Evolutionary conservation across 306 rosid genomes (phyloP).

Genomic region (Gynostemma pentaphyllum): DNA sequence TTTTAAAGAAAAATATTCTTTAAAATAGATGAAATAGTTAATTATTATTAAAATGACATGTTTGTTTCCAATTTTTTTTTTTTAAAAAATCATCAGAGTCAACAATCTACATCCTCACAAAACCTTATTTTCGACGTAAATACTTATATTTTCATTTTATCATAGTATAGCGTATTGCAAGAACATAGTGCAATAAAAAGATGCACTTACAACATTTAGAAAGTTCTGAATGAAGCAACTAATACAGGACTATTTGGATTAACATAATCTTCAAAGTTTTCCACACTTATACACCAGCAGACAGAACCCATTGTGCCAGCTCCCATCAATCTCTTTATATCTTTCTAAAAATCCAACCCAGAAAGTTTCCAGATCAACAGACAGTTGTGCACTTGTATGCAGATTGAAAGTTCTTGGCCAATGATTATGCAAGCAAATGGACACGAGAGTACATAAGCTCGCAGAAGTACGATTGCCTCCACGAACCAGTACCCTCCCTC

Average conservation of each 20-base stretch:
- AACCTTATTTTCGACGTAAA: not conserved
- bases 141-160: not conserved
- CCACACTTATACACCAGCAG: conserved; percentile 69
- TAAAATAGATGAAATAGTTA: not conserved
- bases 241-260: conserved; percentile 75
- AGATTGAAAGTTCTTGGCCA: conserved; percentile 18
- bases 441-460: conserved; percentile 68
- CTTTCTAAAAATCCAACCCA: conserved; percentile 19
- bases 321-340: conserved; percentile 17
- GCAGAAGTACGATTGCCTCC: conserved; percentile 64
- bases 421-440: conserved; percentile 13
- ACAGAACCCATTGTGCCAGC: conserved; percentile 84
- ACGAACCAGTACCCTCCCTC: conserved; percentile 65
- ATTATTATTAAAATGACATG: not conserved
- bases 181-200: too few species aligned
- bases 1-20: too few species aligned
- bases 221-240: conserved; percentile 65
- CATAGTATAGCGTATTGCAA: not conserved
- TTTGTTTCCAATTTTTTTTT: not conserved
- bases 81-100: not conserved
- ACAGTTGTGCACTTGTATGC: conserved; percentile 16
- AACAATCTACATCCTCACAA: not conserved
- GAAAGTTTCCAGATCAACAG: conserved; percentile 24
- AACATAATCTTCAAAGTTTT: conserved; percentile 66
- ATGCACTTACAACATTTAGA: conserved; percentile 50